Conservation (phyloP, 2,329 filamentous ascomycete species). For the Talaromyces verruculosus region DNA sequence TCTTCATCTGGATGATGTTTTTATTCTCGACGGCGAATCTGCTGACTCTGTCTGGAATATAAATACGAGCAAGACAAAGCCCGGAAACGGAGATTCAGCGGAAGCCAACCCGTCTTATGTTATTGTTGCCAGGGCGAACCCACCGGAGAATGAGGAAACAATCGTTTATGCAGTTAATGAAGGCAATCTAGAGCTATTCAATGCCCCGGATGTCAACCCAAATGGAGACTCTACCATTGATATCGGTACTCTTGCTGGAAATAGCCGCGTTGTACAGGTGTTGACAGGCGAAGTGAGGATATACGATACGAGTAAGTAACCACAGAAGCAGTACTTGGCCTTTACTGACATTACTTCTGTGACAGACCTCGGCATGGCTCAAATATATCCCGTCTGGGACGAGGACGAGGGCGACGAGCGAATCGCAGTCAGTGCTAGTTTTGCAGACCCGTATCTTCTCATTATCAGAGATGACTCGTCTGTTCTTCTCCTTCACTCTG, state of each 20-base stretch:
- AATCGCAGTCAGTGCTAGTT: slow-evolving; percentile 74
- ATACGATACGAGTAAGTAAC: slow-evolving; percentile 77
- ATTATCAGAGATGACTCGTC: slow-evolving; percentile 82
- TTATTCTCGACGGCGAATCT: slow-evolving; percentile 69
- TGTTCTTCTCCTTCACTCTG: slow-evolving; percentile 74
- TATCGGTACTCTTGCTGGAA: slow-evolving; percentile 76
- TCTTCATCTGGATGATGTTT: slow-evolving; percentile 70
- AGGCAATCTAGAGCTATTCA: slow-evolving; percentile 70
- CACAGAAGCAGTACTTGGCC: not conserved
- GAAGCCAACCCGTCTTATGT: slow-evolving; percentile 57
- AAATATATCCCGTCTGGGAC: slow-evolving; percentile 90
- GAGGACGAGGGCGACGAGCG: slow-evolving; percentile 79
- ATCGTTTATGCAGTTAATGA: slow-evolving; percentile 75
- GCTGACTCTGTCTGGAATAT: slow-evolving; percentile 81
- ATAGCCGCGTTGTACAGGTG: slow-evolving; percentile 81
- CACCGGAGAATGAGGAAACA: slow-evolving; percentile 70
- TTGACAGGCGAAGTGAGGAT: slow-evolving; percentile 82
- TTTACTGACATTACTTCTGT: not conserved
- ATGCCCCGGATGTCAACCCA: slow-evolving; percentile 86
- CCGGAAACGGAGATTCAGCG: slow-evolving; percentile 49
- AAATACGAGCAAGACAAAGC: slow-evolving; percentile 51
- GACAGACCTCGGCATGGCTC: slow-evolving; percentile 76
- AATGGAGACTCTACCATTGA: slow-evolving; percentile 84
- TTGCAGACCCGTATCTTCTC: slow-evolving; percentile 81
- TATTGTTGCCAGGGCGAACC: slow-evolving; percentile 71